phyloP scores from a whole-genome alignment of 2,329 filamentous ascomycete species.

The Cercospora sp. region DNA sequence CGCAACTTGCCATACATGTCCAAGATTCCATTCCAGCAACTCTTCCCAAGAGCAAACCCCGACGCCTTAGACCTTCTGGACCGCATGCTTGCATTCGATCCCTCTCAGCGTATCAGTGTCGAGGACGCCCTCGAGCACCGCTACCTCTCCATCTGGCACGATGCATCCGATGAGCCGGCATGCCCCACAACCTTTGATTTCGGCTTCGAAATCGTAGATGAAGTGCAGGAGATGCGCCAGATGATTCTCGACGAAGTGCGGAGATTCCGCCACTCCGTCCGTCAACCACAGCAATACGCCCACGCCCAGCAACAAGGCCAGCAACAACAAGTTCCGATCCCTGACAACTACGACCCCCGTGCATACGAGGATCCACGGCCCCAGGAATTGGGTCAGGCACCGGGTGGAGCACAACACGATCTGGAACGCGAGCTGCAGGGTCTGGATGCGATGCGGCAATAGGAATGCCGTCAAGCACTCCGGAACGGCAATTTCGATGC shows the following conservation, averaged over 20 bases:
- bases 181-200: slow-evolving; percentile 97
- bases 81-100: slow-evolving; percentile 96
- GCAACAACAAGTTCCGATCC: slow-evolving; percentile 59
- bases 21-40: slow-evolving; percentile 81
- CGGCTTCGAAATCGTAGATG: slow-evolving; percentile 95
- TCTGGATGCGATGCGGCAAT: slow-evolving; percentile 32
- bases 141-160: slow-evolving; percentile 98
- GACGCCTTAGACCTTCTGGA: slow-evolving; percentile 94
- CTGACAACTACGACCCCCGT: slow-evolving; percentile 59
- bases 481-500: not conserved
- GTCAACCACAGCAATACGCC: slow-evolving; percentile 48
- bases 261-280: slow-evolving; percentile 65
- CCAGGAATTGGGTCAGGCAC: slow-evolving; percentile 45
- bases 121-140: slow-evolving; percentile 94
- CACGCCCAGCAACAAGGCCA: slow-evolving; percentile 42
- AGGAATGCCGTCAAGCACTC: slow-evolving; percentile 13
- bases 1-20: slow-evolving; percentile 63
- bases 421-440: slow-evolving; percentile 73
- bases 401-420: slow-evolving; percentile 62
- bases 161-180: slow-evolving; percentile 89
- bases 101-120: slow-evolving; percentile 86
- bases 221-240: slow-evolving; percentile 89
- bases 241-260: slow-evolving; percentile 97
- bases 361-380: slow-evolving; percentile 63
- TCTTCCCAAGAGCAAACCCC: slow-evolving; percentile 94